Conservation (phyloP, 179 eudicot genomes). For the Heliamphora pulchella region DNA sequence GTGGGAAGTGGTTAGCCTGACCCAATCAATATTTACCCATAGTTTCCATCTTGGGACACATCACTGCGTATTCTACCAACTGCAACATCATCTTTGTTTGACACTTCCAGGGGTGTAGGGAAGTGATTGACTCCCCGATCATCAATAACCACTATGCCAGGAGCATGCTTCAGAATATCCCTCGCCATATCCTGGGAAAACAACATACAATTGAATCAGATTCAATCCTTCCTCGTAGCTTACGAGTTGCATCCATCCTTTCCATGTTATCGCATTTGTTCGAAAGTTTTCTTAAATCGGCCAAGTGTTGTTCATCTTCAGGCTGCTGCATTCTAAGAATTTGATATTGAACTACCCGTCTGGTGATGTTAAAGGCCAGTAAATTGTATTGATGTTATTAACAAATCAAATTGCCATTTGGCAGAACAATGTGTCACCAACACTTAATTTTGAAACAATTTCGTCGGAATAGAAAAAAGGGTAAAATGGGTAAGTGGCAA, state of each 20-base stretch:
- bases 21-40: constrained; percentile 38
- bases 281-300: too few species aligned
- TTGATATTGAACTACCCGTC: too few species aligned
- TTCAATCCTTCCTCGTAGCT: background rate
- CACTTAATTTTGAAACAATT: background rate
- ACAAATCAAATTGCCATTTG: background rate
- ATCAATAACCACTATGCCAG: constrained; percentile 84
- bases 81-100: constrained; percentile 84
- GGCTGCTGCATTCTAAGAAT: too few species aligned
- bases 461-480: background rate
- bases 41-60: constrained; percentile 71
- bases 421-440: background rate
- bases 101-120: constrained; percentile 92
- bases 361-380: background rate
- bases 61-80: constrained; percentile 91
- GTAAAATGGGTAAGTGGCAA: too few species aligned
- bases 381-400: background rate
- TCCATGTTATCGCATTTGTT: too few species aligned
- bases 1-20: too few species aligned
- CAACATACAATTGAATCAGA: background rate
- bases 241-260: too few species aligned
- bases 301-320: too few species aligned
- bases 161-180: constrained; percentile 65
- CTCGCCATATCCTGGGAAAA: constrained; percentile 59
- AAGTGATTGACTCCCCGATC: constrained; percentile 71